Evolutionary conservation across 2,329 filamentous ascomycete genomes (phyloP).

Genomic region (Apiospora sp.): DNA sequence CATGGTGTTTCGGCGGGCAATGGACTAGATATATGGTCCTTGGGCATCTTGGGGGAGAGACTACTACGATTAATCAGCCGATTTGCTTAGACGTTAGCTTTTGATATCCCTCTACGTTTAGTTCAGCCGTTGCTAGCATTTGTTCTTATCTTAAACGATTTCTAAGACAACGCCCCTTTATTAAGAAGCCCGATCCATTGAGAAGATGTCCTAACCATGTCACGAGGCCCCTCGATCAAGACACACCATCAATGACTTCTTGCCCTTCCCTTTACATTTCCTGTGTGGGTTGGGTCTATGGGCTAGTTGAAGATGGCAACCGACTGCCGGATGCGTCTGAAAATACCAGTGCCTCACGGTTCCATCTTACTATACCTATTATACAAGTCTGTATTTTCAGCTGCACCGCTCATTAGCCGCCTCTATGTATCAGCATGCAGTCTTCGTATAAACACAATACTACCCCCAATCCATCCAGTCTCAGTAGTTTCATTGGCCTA

Average conservation of each 20-base stretch:
- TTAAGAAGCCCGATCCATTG: background rate
- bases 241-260: background rate
- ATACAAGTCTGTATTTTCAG: background rate
- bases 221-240: background rate
- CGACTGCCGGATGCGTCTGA: too few species aligned
- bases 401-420: background rate
- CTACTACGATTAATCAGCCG: background rate
- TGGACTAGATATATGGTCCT: background rate
- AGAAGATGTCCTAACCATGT: background rate
- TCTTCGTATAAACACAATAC: background rate
- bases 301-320: too few species aligned
- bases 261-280: background rate
- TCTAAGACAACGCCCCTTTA: background rate
- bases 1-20: background rate
- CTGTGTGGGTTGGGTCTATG: too few species aligned
- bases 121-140: background rate
- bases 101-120: conserved; percentile 16
- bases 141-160: background rate
- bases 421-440: background rate
- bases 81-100: background rate
- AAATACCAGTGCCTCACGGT: too few species aligned
- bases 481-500: background rate
- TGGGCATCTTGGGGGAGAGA: background rate
- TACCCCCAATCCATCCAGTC: background rate
- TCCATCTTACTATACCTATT: too few species aligned